phyloP scores from a whole-genome alignment of 2,329 filamentous ascomycete genomes.

The Xylariaceae sp. region DNA sequence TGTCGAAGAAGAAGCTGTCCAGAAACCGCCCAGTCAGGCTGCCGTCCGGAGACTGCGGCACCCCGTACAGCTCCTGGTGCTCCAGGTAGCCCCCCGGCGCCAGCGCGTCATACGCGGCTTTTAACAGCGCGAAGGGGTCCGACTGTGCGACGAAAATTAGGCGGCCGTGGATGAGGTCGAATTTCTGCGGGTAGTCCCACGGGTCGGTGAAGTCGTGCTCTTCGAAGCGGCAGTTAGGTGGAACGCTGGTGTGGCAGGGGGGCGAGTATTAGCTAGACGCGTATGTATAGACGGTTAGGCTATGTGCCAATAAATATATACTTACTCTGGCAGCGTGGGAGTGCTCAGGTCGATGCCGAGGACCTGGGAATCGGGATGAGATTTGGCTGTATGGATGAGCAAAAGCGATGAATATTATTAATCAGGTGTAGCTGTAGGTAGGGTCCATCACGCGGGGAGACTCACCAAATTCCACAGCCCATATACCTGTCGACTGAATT shows the following conservation, averaged over 20 bases:
- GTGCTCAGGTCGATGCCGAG: constrained; percentile 15
- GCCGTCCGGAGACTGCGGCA: constrained; percentile 6
- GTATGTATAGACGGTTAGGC: background rate
- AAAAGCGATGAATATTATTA: no score
- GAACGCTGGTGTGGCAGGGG: background rate
- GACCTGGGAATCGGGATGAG: constrained; percentile 3
- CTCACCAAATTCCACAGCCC: constrained; percentile 12
- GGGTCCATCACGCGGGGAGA: background rate
- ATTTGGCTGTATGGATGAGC: constrained; percentile 1
- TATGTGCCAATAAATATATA: background rate
- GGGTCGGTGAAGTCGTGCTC: constrained; percentile 8
- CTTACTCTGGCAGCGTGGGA: constrained; percentile 5
- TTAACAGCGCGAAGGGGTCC: constrained; percentile 3
- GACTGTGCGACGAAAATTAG: constrained; percentile 8
- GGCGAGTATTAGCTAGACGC: background rate
- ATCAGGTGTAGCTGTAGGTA: no score
- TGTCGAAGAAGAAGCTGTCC: constrained; percentile 9
- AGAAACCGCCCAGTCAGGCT: background rate
- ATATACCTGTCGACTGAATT: constrained; percentile 5
- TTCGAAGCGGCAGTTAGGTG: constrained; percentile 12
- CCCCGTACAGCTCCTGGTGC: constrained; percentile 12
- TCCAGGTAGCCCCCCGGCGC: constrained; percentile 16
- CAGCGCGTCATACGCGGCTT: constrained; percentile 9
- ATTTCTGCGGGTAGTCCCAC: constrained; percentile 9
- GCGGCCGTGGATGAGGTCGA: constrained; percentile 15